phyloP scores from a whole-genome alignment of 78 protist species.

The Tieghemostelium lacteum region DNA sequence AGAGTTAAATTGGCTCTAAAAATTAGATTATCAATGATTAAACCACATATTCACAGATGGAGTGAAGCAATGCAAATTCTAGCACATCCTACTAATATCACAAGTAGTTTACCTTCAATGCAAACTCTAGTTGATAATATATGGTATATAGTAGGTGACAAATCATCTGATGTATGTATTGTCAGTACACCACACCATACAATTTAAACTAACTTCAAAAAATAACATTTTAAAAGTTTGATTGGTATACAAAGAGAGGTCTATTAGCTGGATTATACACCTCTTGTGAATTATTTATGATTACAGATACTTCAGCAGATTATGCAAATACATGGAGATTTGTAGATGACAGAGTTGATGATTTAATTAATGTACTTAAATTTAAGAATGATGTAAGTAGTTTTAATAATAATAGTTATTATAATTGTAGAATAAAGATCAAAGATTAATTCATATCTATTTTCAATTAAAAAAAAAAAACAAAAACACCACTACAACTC shows the following conservation, averaged over 20 bases:
- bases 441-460: too few relatives aligned
- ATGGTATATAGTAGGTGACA: conserved; percentile 65
- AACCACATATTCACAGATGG: conserved; percentile 53
- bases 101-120: conserved; percentile 39
- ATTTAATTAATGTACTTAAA: conserved; percentile 18
- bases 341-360: conserved; percentile 76
- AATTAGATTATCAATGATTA: conserved; percentile 36
- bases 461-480: too few relatives aligned
- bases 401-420: background rate
- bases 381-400: conserved; percentile 57
- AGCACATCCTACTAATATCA: conserved; percentile 52
- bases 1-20: conserved; percentile 17
- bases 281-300: conserved; percentile 58
- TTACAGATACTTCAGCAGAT: conserved; percentile 52
- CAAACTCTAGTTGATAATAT: conserved; percentile 32
- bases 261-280: conserved; percentile 53
- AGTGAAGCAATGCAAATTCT: conserved; percentile 62
- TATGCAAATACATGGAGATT: conserved; percentile 48
- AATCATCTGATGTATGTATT: conserved; percentile 70
- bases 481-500: too few relatives aligned
- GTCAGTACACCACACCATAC: background rate
- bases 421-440: too few relatives aligned
- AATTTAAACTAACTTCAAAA: background rate
- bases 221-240: conserved; percentile 29
- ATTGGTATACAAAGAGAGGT: conserved; percentile 69